phyloP scores from a whole-genome alignment of 495 filamentous ascomycete species.

The Darksidea phi region DNA sequence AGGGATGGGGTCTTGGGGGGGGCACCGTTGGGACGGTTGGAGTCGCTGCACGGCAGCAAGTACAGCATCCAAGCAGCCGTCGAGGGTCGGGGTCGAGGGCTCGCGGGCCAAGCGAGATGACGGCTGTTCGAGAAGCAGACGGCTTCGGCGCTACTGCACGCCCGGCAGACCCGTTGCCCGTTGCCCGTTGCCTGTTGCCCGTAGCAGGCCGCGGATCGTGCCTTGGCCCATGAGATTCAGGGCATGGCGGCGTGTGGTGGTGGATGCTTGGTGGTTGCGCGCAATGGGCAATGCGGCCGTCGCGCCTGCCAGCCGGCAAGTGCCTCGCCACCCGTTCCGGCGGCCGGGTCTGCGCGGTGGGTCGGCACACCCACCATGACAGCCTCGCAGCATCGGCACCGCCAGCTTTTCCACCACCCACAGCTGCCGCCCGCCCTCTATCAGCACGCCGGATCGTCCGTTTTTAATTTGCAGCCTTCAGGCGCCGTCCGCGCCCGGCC shows the following conservation, averaged over 20 bases:
- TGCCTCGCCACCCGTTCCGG: constrained; percentile 26
- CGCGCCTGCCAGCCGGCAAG: constrained; percentile 18
- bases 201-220: background rate
- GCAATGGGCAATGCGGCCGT: background rate
- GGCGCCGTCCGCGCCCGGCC: constrained; percentile 18
- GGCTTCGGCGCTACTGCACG: background rate
- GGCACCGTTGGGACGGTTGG: constrained; percentile 20
- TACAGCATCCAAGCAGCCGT: background rate
- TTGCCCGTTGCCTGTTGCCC: background rate
- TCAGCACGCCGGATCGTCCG: background rate
- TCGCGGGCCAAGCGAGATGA: constrained; percentile 24
- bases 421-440: background rate
- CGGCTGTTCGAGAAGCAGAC: constrained; percentile 21
- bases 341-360: constrained; percentile 19
- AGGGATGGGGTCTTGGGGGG: constrained; percentile 31
- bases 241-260: background rate
- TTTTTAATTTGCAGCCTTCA: constrained; percentile 24
- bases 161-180: background rate
- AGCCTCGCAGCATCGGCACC: background rate
- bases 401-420: background rate
- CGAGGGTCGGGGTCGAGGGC: background rate
- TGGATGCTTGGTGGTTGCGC: background rate
- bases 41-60: background rate
- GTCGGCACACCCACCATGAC: background rate
- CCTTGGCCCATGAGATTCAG: background rate